phyloP scores from a whole-genome alignment of 306 rosid genomes.

The Carpinus viminea region DNA sequence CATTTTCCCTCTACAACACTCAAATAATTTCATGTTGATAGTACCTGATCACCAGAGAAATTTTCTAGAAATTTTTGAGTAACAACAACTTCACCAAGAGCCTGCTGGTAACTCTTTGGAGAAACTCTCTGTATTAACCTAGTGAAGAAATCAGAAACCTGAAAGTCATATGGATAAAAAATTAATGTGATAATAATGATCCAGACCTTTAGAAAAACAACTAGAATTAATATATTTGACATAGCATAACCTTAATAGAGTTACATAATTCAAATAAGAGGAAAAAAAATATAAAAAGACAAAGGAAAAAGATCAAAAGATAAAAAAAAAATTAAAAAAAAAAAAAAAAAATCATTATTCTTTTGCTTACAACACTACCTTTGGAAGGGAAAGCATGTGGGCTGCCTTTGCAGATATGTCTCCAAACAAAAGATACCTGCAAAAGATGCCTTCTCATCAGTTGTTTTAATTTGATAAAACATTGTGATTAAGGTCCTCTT shows the following conservation, averaged over 20 bases:
- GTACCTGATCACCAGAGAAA: constrained; percentile 95
- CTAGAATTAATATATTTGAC: not conserved
- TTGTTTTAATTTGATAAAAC: not conserved
- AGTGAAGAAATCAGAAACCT: constrained; percentile 89
- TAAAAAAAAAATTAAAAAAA: not conserved
- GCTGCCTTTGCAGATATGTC: constrained; percentile 90
- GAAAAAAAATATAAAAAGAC: not conserved
- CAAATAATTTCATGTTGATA: constrained; percentile 2
- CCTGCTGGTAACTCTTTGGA: constrained; percentile 98
- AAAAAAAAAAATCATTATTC: not conserved
- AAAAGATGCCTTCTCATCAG: constrained; percentile 16
- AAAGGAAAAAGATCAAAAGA: no score
- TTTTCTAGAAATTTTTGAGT: constrained; percentile 83
- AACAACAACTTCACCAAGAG: constrained; percentile 78
- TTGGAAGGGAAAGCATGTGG: constrained; percentile 77
- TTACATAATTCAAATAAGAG: constrained; percentile 1
- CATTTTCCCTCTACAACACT: constrained; percentile 13
- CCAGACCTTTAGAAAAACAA: not conserved
- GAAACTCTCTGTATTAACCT: constrained; percentile 93
- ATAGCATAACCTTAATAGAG: not conserved
- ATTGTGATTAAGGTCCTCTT: not conserved
- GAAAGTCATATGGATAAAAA: constrained; percentile 19
- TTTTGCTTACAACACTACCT: constrained; percentile 47
- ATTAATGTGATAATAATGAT: not conserved
- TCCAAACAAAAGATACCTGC: constrained; percentile 85